Evolutionary conservation across 2,329 filamentous ascomycete genomes (phyloP).

Genomic region (Pseudocercospora fuligena): DNA sequence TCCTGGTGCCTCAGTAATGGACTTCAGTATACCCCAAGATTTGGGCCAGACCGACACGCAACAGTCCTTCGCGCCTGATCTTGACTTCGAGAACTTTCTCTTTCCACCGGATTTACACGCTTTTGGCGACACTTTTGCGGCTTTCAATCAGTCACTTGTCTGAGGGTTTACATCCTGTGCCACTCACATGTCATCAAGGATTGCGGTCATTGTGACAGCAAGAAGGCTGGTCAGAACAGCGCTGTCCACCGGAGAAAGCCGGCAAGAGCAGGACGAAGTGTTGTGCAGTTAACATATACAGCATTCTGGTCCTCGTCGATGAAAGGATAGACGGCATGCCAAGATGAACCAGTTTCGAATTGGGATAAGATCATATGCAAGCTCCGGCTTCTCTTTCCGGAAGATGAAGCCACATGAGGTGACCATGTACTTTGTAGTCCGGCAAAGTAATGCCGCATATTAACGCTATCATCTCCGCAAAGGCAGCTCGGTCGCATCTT

Average conservation of each 20-base stretch:
- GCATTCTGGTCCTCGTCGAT: no score
- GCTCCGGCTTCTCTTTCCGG: neutral
- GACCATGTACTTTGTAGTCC: neutral
- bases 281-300: no score
- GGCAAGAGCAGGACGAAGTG: no score
- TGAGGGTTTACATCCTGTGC: neutral
- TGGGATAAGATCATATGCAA: neutral
- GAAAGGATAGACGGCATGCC: no score
- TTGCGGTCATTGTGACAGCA: neutral
- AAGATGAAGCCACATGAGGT: neutral
- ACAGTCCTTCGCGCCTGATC: constrained; percentile 2
- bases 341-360: no score
- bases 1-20: neutral
- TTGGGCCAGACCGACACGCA: neutral
- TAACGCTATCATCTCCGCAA: neutral
- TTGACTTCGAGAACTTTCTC: constrained; percentile 21
- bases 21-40: neutral
- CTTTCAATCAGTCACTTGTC: constrained; percentile 10
- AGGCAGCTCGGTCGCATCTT: neutral
- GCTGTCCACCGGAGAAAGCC: no score
- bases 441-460: neutral
- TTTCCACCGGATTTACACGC: constrained; percentile 19
- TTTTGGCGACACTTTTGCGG: constrained; percentile 10
- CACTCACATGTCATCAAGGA: no score
- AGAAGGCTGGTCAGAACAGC: no score